phyloP scores from a whole-genome alignment of 2,329 filamentous ascomycete species.

The Hypoxylon sp. region DNA sequence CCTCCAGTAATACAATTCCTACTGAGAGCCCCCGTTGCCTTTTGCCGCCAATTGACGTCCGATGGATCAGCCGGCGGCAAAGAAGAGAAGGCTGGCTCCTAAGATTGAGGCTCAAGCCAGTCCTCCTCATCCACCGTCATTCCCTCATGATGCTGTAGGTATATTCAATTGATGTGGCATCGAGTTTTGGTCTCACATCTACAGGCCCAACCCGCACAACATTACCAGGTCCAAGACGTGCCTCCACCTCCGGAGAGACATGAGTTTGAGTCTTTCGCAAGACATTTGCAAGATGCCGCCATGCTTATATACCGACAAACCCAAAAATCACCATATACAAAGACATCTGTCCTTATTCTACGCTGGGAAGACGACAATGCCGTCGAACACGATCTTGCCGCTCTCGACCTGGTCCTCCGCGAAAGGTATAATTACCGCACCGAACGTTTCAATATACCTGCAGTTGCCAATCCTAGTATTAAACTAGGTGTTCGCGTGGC shows the following conservation, averaged over 20 bases:
- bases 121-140: constrained; percentile 48
- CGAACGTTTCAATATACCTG: constrained; percentile 72
- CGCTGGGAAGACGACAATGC: constrained; percentile 72
- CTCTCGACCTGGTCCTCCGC: constrained; percentile 69
- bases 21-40: constrained; percentile 19
- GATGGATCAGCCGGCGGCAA: constrained; percentile 56
- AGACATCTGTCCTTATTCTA: constrained; percentile 71
- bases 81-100: constrained; percentile 57
- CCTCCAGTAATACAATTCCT: constrained; percentile 16
- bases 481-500: constrained; percentile 73
- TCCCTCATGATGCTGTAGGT: constrained; percentile 51
- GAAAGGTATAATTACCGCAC: constrained; percentile 72
- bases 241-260: constrained; percentile 61
- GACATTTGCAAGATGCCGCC: constrained; percentile 76
- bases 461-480: constrained; percentile 69
- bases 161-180: constrained; percentile 37
- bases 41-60: constrained; percentile 38
- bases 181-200: constrained; percentile 27
- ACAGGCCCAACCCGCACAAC: constrained; percentile 45
- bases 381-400: constrained; percentile 65
- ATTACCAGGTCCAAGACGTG: constrained; percentile 50
- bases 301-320: constrained; percentile 76
- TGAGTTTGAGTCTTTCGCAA: constrained; percentile 76
- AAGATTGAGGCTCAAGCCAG: constrained; percentile 54
- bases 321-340: constrained; percentile 68